Base-by-base conservation (phyloP, 768 basidiomycete genomes). In the Tricholoma hemisulphureum region DNA sequence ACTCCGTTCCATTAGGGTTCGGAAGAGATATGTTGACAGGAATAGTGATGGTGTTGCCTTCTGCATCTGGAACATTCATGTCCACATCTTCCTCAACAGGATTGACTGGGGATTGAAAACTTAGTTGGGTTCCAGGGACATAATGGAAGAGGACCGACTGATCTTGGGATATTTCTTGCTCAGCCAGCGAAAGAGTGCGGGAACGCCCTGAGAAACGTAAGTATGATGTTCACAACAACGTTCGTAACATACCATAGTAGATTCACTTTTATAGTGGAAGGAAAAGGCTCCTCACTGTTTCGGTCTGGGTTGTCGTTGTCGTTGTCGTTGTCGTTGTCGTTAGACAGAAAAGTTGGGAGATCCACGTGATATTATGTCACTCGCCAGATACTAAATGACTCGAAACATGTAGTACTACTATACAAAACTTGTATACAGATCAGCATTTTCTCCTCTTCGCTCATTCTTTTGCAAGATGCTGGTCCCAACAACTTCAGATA, bases 91-190 rank as follows among this genome's bases (percentile, higher is more conserved):
- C 96, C 34, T 83, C 76, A 2, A 98, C 95, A 14, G 88, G 83
- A 63, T 75, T 76, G 64, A 91, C 91, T 94, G 56, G 18, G 28
- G 18, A 53, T 21, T 10, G 46, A 20, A 14, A 39, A 20, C 6
- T 32, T 58, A 24, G 63, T 35, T 4, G 20, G 34, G 41, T 48
- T 18, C 34, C 32, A n/a, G 6, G 51, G 16, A 24, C 6, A 10
- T 60, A 43, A 28, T 53, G 37, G 14, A 53, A 39, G 21, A 18
- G 9, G 5, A 79, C 87, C 54, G 58, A 91, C 94, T 87, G 67
- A 96, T 98, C 82, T 93, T 98, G 52, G 96, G 95, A 72, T 99
- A 99, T 74, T 98, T 98, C 80, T 90, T 95, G 72, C 94, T 97
- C 58, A 98, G 82, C 95, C 96, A 99, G 69, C 96, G 87, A 77